Percentiles rank a stretch among this genome's conserved stretches.
Evolutionary conservation across 202 grass and related monocot genomes (phyloP).

Genomic region (Dendrocalamus latiflorus): DNA sequence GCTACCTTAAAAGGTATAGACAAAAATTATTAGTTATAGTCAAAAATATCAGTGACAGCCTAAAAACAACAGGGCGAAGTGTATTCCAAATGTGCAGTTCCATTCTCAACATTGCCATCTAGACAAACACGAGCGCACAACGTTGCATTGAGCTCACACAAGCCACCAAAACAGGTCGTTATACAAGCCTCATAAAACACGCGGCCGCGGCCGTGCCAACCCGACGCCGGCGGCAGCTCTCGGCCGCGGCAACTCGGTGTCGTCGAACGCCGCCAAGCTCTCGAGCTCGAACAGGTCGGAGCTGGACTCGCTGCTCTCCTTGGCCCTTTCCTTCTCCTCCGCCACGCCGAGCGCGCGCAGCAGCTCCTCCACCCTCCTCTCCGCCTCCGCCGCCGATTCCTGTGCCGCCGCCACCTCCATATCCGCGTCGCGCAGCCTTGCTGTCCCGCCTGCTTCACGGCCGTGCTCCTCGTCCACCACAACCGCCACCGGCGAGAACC

Average conservation of each 20-base stretch:
- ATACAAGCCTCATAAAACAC: constrained; percentile 14
- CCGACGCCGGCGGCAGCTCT: not conserved
- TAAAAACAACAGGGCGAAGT: no score
- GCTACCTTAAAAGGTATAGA: no score
- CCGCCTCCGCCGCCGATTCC: constrained; percentile 22
- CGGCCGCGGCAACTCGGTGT: not conserved
- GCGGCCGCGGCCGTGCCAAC: constrained; percentile 4
- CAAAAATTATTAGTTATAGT: no score
- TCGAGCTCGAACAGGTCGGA: constrained; percentile 88
- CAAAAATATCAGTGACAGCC: no score
- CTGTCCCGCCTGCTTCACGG: not conserved
- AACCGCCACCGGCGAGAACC: constrained; percentile 66
- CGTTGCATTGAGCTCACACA: not conserved
- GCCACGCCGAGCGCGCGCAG: constrained; percentile 47
- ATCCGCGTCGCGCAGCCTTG: constrained; percentile 14
- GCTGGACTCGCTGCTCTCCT: constrained; percentile 63
- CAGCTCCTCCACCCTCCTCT: constrained; percentile 61
- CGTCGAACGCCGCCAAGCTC: constrained; percentile 9
- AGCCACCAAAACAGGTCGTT: not conserved
- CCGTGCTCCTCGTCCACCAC: constrained; percentile 45
- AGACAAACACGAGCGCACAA: no score
- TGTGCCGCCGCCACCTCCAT: constrained; percentile 10
- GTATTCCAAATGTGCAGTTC: no score
- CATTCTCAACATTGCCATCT: no score
- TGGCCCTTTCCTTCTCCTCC: constrained; percentile 45